Conservation (phyloP, 192 early-diverging fungal species). For the Linnemannia schmuckeri region DNA sequence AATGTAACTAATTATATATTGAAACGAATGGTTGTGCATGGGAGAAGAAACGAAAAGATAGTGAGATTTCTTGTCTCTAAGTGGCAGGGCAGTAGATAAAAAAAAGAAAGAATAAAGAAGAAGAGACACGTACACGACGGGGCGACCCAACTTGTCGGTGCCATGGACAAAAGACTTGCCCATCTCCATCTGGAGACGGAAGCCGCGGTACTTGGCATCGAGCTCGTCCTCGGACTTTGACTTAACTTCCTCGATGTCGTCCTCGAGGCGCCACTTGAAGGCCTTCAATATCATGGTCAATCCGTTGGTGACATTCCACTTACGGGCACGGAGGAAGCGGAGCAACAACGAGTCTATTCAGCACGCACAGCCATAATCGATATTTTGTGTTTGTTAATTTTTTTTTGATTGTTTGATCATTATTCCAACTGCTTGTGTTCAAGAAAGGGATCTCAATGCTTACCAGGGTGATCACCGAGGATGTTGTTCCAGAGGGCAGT, state of each 20-base stretch:
- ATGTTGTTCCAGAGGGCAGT: conserved; percentile 16
- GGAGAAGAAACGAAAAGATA: not conserved
- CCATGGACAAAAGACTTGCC: conserved; percentile 61
- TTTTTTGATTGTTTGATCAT: not conserved
- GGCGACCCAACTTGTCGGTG: conserved; percentile 57
- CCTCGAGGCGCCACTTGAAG: conserved; percentile 78
- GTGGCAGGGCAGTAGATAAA: not conserved
- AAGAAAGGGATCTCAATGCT: not conserved
- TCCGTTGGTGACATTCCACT: conserved; percentile 84
- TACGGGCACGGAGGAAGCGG: conserved; percentile 88
- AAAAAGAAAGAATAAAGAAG: not conserved
- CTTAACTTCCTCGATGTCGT: conserved; percentile 62
- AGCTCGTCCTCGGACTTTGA: conserved; percentile 13
- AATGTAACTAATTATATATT: conserved; percentile 49
- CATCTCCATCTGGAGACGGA: conserved; percentile 41
- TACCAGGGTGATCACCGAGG: conserved; percentile 8
- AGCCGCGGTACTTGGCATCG: conserved; percentile 9
- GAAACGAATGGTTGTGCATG: too few relatives aligned
- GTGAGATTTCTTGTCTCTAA: not conserved
- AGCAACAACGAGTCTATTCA: conserved; percentile 72
- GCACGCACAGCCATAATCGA: not conserved
- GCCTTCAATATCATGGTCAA: conserved; percentile 74
- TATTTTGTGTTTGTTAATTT: not conserved
- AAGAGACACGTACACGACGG: conserved; percentile 54
- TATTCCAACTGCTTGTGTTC: too few relatives aligned